phyloP scores from a whole-genome alignment of 1,284 basidiomycete genomes.

The Melampsora occidentalis region DNA sequence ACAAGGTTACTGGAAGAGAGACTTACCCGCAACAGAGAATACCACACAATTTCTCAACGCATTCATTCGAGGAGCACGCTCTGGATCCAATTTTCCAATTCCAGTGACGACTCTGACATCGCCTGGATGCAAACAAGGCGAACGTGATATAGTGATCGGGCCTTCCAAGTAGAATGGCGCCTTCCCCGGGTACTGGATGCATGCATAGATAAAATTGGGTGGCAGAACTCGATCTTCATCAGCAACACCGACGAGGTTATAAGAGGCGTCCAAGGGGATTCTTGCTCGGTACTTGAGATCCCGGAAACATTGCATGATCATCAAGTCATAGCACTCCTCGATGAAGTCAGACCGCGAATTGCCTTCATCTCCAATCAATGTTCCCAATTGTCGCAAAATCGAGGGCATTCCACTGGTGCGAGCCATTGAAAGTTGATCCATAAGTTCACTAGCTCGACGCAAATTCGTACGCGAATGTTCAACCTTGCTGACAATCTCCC shows the following conservation, averaged over 20 bases:
- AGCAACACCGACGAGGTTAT: conserved; percentile 70
- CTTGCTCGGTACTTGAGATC: conserved; percentile 67
- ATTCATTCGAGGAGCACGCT: conserved; percentile 58
- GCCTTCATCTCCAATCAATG: conserved; percentile 59
- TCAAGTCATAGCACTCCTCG: conserved; percentile 62
- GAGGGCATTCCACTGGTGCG: conserved; percentile 59
- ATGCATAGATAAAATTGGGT: conserved; percentile 67
- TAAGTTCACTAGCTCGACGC: conserved; percentile 57
- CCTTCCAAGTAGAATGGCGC: conserved; percentile 62
- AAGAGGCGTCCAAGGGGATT: conserved; percentile 66
- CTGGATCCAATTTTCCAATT: conserved; percentile 64
- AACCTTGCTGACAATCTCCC: conserved; percentile 59
- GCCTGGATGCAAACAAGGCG: conserved; percentile 68
- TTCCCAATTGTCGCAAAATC: conserved; percentile 60
- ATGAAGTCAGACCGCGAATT: conserved; percentile 54
- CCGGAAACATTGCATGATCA: conserved; percentile 64
- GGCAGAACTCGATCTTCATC: conserved; percentile 69
- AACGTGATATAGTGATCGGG: conserved; percentile 63
- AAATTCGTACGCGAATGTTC: conserved; percentile 63
- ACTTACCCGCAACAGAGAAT: conserved; percentile 64
- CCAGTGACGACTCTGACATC: conserved; percentile 70
- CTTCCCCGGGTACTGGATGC: conserved; percentile 60
- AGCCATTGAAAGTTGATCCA: conserved; percentile 62
- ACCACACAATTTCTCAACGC: conserved; percentile 68
- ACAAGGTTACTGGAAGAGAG: not conserved